Percentiles rank a stretch among this genome's conserved stretches.
phyloP scores from a whole-genome alignment of 2,329 filamentous ascomycete genomes.

The Verticillium albo-atrum region DNA sequence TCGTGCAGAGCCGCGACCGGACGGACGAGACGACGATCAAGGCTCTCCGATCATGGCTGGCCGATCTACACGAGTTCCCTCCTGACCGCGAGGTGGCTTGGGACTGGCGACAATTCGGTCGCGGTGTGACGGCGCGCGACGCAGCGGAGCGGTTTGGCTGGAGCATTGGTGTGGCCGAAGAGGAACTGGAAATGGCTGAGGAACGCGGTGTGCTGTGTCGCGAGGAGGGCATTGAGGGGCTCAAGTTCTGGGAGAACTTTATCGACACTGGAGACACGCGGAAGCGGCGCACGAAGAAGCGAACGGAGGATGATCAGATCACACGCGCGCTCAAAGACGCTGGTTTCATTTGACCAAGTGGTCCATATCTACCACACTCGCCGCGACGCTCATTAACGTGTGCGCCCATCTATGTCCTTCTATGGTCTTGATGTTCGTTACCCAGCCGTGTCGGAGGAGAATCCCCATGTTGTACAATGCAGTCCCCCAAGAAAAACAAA shows the following conservation, averaged over 20 bases:
- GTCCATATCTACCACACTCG: not conserved
- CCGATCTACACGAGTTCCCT: conserved; percentile 63
- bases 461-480: not conserved
- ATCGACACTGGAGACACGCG: conserved; percentile 40
- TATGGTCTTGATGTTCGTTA: not conserved
- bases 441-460: not conserved
- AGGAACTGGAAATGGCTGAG: conserved; percentile 96
- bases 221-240: conserved; percentile 85
- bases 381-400: not conserved
- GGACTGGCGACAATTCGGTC: conserved; percentile 75
- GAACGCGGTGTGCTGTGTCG: conserved; percentile 83
- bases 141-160: conserved; percentile 87
- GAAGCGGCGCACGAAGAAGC: conserved; percentile 18
- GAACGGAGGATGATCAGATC: conserved; percentile 34
- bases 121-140: conserved; percentile 86
- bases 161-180: conserved; percentile 93
- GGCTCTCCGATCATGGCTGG: conserved; percentile 71
- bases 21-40: conserved; percentile 88
- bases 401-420: not conserved
- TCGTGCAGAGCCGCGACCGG: conserved; percentile 82
- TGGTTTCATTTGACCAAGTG: not conserved
- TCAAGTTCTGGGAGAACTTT: conserved; percentile 89
- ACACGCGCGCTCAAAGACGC: conserved; percentile 35
- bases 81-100: conserved; percentile 63
- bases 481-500: too few relatives aligned